These are phyloP conservation scores for Penicillium polonicum DNA, from an alignment of 2,329 filamentous ascomycete genomes.

Conservation along the genomic window DNA sequence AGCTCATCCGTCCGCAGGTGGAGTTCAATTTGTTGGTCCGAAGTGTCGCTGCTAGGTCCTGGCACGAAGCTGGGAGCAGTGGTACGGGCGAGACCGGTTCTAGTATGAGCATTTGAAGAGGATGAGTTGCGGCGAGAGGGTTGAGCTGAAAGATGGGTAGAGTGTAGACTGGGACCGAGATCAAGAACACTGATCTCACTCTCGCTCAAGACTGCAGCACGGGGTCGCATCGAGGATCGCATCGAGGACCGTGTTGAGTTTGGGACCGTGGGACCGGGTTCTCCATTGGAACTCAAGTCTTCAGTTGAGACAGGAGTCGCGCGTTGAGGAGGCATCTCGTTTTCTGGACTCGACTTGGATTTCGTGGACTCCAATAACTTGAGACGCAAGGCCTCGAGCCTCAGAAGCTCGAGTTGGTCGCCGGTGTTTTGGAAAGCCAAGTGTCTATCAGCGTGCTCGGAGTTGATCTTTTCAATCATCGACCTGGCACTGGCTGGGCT, in stretches of 20 bases:
- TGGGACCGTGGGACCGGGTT: background rate
- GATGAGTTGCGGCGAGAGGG: background rate
- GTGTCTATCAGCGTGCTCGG: background rate
- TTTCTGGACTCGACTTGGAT: background rate
- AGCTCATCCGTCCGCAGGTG: background rate
- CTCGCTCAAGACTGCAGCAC: slow-evolving; percentile 15
- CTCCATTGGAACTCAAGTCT: background rate
- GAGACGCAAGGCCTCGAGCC: background rate
- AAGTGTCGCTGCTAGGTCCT: background rate
- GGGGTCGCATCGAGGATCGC: background rate
- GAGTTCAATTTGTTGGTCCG: background rate
- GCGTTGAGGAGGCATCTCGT: too few relatives aligned
- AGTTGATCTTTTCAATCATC: background rate
- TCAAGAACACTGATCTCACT: slow-evolving; percentile 31
- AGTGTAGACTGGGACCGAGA: slow-evolving; percentile 20
- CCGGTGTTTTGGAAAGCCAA: background rate
- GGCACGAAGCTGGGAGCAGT: background rate
- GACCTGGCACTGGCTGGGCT: background rate
- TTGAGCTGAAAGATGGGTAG: background rate
- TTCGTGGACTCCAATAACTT: background rate
- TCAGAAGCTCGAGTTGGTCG: background rate
- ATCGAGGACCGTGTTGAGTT: background rate
- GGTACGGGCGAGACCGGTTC: background rate
- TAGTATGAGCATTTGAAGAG: background rate
- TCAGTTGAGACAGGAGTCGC: background rate